Evolutionary conservation across 768 basidiomycete species (phyloP).

Genomic region (Lactifluus hygrophoroides): DNA sequence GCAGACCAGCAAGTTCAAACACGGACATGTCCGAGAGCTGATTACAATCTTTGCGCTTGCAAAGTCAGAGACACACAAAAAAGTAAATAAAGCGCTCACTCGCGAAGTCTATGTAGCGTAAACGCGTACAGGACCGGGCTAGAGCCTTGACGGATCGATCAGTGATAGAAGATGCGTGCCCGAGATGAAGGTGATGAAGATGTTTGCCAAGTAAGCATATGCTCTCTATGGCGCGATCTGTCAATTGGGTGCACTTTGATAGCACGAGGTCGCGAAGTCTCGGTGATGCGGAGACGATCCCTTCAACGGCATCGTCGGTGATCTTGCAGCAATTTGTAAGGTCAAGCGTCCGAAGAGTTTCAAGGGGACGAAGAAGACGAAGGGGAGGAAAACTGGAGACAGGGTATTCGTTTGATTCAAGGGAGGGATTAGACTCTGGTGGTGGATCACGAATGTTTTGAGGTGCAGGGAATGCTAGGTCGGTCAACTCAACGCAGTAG

Average conservation of each 20-base stretch:
- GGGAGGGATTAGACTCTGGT: slow-evolving; percentile 31
- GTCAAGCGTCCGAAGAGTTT: slow-evolving; percentile 88
- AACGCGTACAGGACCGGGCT: slow-evolving; percentile 77
- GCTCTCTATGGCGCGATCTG: slow-evolving; percentile 73
- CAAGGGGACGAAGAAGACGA: slow-evolving; percentile 54
- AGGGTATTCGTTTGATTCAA: slow-evolving; percentile 27
- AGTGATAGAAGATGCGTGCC: slow-evolving; percentile 83
- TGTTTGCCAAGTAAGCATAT: slow-evolving; percentile 84
- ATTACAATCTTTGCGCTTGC: slow-evolving; percentile 53
- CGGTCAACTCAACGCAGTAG: slow-evolving; percentile 69
- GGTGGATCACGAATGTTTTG: slow-evolving; percentile 36
- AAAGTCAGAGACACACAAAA: slow-evolving; percentile 14
- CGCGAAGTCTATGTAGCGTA: slow-evolving; percentile 94
- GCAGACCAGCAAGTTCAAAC: slow-evolving; percentile 78
- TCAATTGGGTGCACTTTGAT: slow-evolving; percentile 73
- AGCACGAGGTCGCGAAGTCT: slow-evolving; percentile 81
- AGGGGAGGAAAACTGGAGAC: slow-evolving; percentile 52
- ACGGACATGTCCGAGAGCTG: slow-evolving; percentile 90
- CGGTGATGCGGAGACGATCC: slow-evolving; percentile 71
- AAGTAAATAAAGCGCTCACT: slow-evolving; percentile 43
- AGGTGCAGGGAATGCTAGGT: slow-evolving; percentile 80
- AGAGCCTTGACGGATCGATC: slow-evolving; percentile 79
- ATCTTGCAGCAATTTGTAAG: slow-evolving; percentile 75
- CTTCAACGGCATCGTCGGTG: slow-evolving; percentile 78
- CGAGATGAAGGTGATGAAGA: slow-evolving; percentile 91